Base-by-base conservation (phyloP, 208 protist genomes). In the Acanthamoeba lugdunensis region DNA sequence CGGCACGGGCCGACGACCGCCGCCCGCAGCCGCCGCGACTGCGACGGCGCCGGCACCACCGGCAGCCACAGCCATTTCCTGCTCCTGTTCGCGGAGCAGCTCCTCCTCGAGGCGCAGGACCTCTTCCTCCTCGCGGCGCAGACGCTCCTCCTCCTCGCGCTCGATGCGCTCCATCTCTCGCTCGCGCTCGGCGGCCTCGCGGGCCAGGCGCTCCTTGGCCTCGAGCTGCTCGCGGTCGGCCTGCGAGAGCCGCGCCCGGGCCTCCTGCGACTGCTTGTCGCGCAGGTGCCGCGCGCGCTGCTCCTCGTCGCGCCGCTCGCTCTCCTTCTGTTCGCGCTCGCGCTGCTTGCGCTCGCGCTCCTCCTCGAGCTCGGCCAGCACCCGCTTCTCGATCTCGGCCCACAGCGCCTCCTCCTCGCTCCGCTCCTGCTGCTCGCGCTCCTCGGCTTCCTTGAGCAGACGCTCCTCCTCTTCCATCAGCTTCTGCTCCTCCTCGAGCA, bases 361-460 rank as follows among this genome's bases (percentile, higher is more conserved):
- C 25, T 89, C 81, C 50, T 89, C 81, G 48, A 89, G 81, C 81
- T 89, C 81, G 52, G 52, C 37, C 37, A 89, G 48, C 28, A 89
- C 81, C 21, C 81, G 81, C 56, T 89, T 89, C 37, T 89, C 79
- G 45, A 87, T 87, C 52, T 87, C 79, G 30, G 79, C 79, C 79
- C 79, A 87, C 14, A 87, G 79, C 13, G 25, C n/a, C 45, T 87
- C 79, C 50, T 87, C 79, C 45, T 87, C 79, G 45, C 52, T 23
- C 79, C 28, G 65, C 21, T 87, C 79, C 52, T 63, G 45, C 52
- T 37, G 13, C 33, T 87, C 79, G 23, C 79, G 45, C 79, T 87
- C 79, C 28, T 87, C 30, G n/a, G 45, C 79, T 21, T 87, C 79
- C 50, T 52, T 65, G n/a, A 87, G 45, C 45, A 87, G 52, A n/a